Base-by-base conservation (phyloP, 192 early-diverging fungal species). In the Thamnidium elegans region DNA sequence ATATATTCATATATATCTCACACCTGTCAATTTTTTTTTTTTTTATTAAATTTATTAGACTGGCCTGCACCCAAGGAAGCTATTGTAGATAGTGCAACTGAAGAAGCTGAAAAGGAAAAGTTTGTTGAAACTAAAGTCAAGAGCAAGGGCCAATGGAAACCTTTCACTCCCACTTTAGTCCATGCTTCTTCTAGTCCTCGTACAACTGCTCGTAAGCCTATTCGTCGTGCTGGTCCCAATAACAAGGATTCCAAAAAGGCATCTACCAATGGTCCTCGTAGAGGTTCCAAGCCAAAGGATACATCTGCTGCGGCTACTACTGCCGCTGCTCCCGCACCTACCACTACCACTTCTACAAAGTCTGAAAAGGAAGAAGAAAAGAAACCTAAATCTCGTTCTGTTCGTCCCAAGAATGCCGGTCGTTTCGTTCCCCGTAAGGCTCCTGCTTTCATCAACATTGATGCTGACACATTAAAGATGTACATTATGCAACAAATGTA, bases 401-500 rank as follows among this genome's bases (percentile, higher is more conserved):
- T 50, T 34, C 44, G 42, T 17, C 36, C 43, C 45, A 53, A 43
- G 32, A 53, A 21, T 42, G 43, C 44, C 19, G 32, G 48, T 8
- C 51, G 46, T 46, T 36, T 50, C 13, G 62, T 31, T 4, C 36
- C 50, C 14, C 47, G 60, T 19, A 47, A 62, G 9, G 63, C 46
- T 10, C 54, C 70, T 43, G 64, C 45, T 11, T 72, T 62, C 62
- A 60, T 73, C 19, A 67, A 69, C 21, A 62, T 76, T 21, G 78
- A 80, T 59, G 19, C 78, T 2, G 78, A 78, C 21, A 71, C 76
- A 26, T 65, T 87, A 47, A 81, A 85, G 68, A 61, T 63, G 10
- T 86, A 81, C 56, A 74, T 87, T 63, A 61, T 86, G 46, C 85
- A 85, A 45, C 86, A 87, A 77, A 75, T 87, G 84, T 86, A 81